Percentiles rank a stretch among this genome's conserved stretches.
Conservation (phyloP, 176 grass and related monocot genomes). For the Typha latifolia region DNA sequence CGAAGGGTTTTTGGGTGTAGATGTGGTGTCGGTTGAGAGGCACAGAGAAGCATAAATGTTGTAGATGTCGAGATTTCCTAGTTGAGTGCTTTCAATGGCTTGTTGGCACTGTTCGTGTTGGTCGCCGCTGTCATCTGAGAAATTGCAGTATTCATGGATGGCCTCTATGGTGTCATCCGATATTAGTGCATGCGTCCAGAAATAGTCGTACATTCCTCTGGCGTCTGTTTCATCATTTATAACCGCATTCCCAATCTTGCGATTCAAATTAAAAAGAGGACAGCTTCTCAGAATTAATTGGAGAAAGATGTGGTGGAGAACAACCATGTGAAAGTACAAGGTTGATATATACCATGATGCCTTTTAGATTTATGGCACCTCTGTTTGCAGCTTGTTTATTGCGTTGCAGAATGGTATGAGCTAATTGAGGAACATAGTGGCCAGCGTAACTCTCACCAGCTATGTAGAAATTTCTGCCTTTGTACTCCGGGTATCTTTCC, state of each 20-base stretch:
- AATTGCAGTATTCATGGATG: constrained; percentile 61
- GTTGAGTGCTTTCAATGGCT: neutral
- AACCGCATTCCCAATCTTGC: constrained; percentile 79
- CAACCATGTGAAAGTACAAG: neutral
- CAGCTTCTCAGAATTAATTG: too few species aligned
- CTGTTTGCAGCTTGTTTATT: constrained; percentile 2
- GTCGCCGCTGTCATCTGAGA: constrained; percentile 10
- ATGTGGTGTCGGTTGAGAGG: constrained; percentile 15
- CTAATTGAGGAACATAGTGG: constrained; percentile 82
- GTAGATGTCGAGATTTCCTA: constrained; percentile 56
- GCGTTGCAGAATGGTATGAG: constrained; percentile 47
- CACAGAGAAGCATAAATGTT: constrained; percentile 89
- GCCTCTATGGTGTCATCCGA: constrained; percentile 38
- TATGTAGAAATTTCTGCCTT: constrained; percentile 65
- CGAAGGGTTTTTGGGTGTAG: constrained; percentile 37
- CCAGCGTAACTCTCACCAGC: constrained; percentile 84
- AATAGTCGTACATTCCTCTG: constrained; percentile 67
- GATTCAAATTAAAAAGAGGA: neutral
- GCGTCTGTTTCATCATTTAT: constrained; percentile 60
- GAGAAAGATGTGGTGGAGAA: neutral
- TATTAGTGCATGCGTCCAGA: constrained; percentile 91
- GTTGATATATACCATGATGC: constrained; percentile 49
- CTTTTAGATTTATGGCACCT: constrained; percentile 61
- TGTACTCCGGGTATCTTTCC: constrained; percentile 78
- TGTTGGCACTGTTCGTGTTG: constrained; percentile 11